Conservation (phyloP, 73 alveolate genomes). For the Paramecium tetraurelia region DNA sequence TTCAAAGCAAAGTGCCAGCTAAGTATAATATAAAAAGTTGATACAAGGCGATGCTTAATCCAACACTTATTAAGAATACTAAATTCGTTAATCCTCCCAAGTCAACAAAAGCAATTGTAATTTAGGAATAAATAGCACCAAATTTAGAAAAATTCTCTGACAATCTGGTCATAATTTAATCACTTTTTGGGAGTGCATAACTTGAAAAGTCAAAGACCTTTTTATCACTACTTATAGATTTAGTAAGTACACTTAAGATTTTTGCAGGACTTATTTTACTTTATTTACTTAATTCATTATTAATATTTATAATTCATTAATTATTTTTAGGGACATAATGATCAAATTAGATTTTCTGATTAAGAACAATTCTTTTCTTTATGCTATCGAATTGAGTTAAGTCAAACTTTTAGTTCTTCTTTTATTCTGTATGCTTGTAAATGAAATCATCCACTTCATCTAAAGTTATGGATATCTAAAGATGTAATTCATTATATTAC, state of each 20-base stretch:
- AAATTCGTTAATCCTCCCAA: conserved; percentile 39
- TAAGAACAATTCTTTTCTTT: background rate
- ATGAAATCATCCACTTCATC: background rate
- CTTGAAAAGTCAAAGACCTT: background rate
- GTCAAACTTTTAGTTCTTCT: background rate
- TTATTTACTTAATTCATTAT: background rate
- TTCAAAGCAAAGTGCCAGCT: background rate
- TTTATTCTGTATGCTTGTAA: background rate
- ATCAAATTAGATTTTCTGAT: background rate
- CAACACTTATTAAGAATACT: background rate
- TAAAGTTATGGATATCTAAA: background rate
- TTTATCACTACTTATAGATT: background rate
- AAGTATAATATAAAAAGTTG: background rate
- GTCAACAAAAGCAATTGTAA: background rate
- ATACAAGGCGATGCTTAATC: background rate
- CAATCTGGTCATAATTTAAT: background rate
- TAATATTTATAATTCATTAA: background rate
- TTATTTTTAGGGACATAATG: background rate
- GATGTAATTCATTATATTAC: background rate
- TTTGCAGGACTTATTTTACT: background rate
- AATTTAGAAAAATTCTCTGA: background rate
- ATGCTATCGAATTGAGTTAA: background rate
- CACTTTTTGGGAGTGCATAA: conserved; percentile 23
- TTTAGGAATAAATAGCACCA: background rate
- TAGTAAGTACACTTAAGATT: background rate